Percentiles rank a stretch among this genome's conserved stretches.
These are phyloP conservation scores for Tothia fuscella DNA, from an alignment of 2,329 filamentous ascomycete species.

Conservation along the genomic window DNA sequence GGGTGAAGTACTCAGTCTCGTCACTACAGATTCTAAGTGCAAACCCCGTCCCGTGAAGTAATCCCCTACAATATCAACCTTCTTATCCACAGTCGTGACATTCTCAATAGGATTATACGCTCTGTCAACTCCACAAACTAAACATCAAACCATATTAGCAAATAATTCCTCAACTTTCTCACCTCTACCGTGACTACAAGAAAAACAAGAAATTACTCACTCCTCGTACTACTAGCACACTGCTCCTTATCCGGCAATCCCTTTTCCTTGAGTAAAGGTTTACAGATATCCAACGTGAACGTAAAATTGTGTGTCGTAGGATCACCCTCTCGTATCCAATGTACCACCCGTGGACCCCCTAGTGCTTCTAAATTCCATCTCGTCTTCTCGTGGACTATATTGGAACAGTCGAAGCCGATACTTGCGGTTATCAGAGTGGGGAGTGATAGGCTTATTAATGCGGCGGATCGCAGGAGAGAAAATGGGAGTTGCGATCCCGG, in stretches of 20 bases:
- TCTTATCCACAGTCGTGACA: slow-evolving; percentile 38
- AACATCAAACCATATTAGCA: background rate
- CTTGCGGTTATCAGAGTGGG: slow-evolving; percentile 14
- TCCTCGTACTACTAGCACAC: slow-evolving; percentile 58
- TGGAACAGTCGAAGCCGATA: slow-evolving; percentile 49
- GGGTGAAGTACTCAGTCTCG: slow-evolving; percentile 55
- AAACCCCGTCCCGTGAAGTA: slow-evolving; percentile 47
- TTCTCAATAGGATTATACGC: slow-evolving; percentile 38
- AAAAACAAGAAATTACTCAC: slow-evolving; percentile 31
- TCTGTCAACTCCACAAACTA: slow-evolving; percentile 66
- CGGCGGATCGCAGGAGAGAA: background rate
- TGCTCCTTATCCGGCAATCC: slow-evolving; percentile 43
- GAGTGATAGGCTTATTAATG: background rate
- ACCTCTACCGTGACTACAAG: background rate
- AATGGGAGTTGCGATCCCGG: slow-evolving; percentile 1
- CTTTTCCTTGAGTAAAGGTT: slow-evolving; percentile 49
- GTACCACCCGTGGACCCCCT: slow-evolving; percentile 55
- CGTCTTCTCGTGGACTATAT: slow-evolving; percentile 46
- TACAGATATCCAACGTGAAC: slow-evolving; percentile 70
- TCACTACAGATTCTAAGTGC: slow-evolving; percentile 52
- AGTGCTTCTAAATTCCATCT: slow-evolving; percentile 54
- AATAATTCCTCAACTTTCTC: background rate
- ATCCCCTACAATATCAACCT: slow-evolving; percentile 65
- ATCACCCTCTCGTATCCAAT: slow-evolving; percentile 37
- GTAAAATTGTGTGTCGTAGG: slow-evolving; percentile 57